A percentile compares a stretch with the other conserved stretches of the same genome.
Evolutionary conservation across 2,329 filamentous ascomycete species (phyloP).

Genomic region (Orbilia quercus): DNA sequence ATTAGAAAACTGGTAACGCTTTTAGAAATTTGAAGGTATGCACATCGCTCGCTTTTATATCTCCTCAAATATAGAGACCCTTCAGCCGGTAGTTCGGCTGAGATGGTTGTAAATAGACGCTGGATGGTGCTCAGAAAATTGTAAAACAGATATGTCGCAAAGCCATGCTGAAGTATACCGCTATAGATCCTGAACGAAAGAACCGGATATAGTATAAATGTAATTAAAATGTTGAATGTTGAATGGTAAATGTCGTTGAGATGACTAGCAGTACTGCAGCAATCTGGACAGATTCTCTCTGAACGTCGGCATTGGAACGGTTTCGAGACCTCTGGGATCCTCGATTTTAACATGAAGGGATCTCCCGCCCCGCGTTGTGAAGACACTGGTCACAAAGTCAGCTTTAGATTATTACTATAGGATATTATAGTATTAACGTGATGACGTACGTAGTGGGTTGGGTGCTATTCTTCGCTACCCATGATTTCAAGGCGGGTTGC

Average conservation of each 20-base stretch:
- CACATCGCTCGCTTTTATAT: too few species aligned
- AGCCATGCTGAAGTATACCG: too few species aligned
- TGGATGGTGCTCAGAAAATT: background rate
- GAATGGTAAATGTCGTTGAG: too few species aligned
- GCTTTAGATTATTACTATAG: background rate
- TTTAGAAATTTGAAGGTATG: too few species aligned
- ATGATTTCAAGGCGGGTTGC: constrained; percentile 32
- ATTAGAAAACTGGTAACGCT: background rate
- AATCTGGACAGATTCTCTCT: constrained; percentile 22
- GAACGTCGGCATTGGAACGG: constrained; percentile 37
- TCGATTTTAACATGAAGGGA: constrained; percentile 30
- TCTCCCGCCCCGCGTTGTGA: constrained; percentile 24
- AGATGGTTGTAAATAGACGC: too few species aligned
- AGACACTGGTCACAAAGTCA: background rate
- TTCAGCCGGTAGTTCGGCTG: too few species aligned
- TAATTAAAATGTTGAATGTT: too few species aligned
- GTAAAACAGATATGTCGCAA: too few species aligned
- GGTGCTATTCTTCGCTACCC: constrained; percentile 20
- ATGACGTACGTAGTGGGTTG: constrained; percentile 21
- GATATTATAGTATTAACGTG: background rate
- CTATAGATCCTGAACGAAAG: too few species aligned
- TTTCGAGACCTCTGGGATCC: constrained; percentile 43
- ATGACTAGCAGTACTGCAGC: constrained; percentile 25
- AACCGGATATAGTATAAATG: too few species aligned
- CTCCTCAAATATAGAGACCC: too few species aligned